Evolutionary conservation across 2,329 filamentous ascomycete species (phyloP).

Genomic region (Waltergamsia citrina): DNA sequence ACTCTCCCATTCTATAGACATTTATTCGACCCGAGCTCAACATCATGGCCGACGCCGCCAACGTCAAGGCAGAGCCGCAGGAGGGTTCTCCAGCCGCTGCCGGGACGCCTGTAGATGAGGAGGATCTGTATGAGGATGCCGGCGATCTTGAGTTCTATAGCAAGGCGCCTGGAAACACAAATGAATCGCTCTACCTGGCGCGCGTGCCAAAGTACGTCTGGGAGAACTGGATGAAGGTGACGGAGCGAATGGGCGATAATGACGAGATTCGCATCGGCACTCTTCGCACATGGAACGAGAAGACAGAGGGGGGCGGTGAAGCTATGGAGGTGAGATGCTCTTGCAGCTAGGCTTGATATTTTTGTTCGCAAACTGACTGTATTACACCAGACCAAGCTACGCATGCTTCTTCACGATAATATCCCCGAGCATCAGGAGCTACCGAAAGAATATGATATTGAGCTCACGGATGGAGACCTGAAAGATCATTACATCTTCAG

Average conservation of each 20-base stretch:
- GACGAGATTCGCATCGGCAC: slow-evolving; percentile 76
- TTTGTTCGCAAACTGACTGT: not conserved
- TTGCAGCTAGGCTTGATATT: not conserved
- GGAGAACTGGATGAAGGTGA: slow-evolving; percentile 57
- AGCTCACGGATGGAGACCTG: slow-evolving; percentile 53
- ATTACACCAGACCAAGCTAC: slow-evolving; percentile 24
- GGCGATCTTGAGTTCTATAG: slow-evolving; percentile 49
- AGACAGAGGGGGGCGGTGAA: slow-evolving; percentile 11
- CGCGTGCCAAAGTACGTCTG: slow-evolving; percentile 73
- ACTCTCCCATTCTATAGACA: too few relatives aligned
- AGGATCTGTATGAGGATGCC: slow-evolving; percentile 57
- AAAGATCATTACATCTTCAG: slow-evolving; percentile 88
- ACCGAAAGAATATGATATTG: slow-evolving; percentile 83
- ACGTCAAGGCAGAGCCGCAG: slow-evolving; percentile 41
- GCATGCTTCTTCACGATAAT: slow-evolving; percentile 58
- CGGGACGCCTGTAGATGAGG: slow-evolving; percentile 40
- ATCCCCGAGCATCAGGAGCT: slow-evolving; percentile 60
- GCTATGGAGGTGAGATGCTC: not conserved
- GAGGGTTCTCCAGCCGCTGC: slow-evolving; percentile 16
- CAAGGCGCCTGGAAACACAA: slow-evolving; percentile 25
- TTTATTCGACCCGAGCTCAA: too few relatives aligned
- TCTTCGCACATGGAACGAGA: slow-evolving; percentile 49
- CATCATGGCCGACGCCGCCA: slow-evolving; percentile 20
- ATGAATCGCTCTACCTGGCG: slow-evolving; percentile 56
- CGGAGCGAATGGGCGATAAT: slow-evolving; percentile 60